Evolutionary conservation across 2,329 filamentous ascomycete species (phyloP).

Genomic region (Malbranchea zuffiana): DNA sequence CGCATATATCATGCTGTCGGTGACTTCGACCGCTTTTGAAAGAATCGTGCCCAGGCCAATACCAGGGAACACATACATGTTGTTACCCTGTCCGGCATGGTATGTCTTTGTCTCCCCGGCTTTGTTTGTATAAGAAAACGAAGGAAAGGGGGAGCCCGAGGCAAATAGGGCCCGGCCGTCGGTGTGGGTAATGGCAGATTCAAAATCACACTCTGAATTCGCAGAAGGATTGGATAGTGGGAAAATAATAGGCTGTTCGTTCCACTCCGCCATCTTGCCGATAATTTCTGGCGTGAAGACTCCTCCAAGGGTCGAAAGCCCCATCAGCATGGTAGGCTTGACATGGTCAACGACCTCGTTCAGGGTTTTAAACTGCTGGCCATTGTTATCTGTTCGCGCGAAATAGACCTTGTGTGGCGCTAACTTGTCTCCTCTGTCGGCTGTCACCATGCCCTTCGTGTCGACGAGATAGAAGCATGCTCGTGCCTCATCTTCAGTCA

Average conservation of each 20-base stretch:
- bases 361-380: constrained; percentile 60
- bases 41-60: constrained; percentile 89
- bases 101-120: constrained; percentile 53
- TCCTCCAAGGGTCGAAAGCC: constrained; percentile 85
- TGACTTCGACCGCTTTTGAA: constrained; percentile 73
- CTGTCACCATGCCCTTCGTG: constrained; percentile 88
- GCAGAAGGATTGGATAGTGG: constrained; percentile 90
- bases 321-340: constrained; percentile 87
- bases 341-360: constrained; percentile 91
- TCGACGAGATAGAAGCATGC: constrained; percentile 96
- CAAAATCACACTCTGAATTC: constrained; percentile 96
- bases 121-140: constrained; percentile 53
- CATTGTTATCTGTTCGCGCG: constrained; percentile 53
- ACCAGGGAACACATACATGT: constrained; percentile 92
- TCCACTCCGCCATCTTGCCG: constrained; percentile 49
- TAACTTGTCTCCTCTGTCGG: constrained; percentile 84
- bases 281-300: constrained; percentile 86
- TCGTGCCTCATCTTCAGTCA: constrained; percentile 76
- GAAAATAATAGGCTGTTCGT: constrained; percentile 82
- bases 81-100: constrained; percentile 67
- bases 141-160: constrained; percentile 82
- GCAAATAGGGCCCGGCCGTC: constrained; percentile 88
- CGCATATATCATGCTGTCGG: constrained; percentile 94
- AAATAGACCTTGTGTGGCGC: constrained; percentile 75
- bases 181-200: constrained; percentile 83